Evolutionary conservation across 441 rosid genomes (phyloP).

Genomic region (Croton setiger): DNA sequence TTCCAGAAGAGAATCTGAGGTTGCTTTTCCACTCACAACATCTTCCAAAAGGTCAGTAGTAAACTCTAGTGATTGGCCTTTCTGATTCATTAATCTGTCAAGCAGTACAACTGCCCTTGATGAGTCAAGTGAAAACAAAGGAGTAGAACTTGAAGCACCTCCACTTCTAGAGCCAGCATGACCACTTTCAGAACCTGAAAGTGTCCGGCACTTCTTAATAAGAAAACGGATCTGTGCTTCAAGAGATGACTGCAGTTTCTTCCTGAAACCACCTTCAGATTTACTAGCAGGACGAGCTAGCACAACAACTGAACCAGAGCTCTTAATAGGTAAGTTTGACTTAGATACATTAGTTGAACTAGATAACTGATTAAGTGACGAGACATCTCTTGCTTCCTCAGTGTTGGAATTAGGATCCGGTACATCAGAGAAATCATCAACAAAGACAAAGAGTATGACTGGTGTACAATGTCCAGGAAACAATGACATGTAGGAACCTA

Average conservation of each 20-base stretch:
- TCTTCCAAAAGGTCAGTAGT: slow-evolving; percentile 67
- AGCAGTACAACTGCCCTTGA: slow-evolving; percentile 70
- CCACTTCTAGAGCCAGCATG: slow-evolving; percentile 61
- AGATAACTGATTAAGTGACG: slow-evolving; percentile 40
- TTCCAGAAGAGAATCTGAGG: slow-evolving; percentile 71
- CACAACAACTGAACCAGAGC: slow-evolving; percentile 71
- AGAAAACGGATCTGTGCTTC: slow-evolving; percentile 79
- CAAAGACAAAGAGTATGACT: slow-evolving; percentile 59
- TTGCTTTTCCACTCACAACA: slow-evolving; percentile 70
- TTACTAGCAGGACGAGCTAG: slow-evolving; percentile 73
- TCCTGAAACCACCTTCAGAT: slow-evolving; percentile 68
- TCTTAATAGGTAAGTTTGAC: slow-evolving; percentile 48
- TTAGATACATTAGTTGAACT: slow-evolving; percentile 42
- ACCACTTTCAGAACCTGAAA: slow-evolving; percentile 55
- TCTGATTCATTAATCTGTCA: slow-evolving; percentile 44
- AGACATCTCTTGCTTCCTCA: slow-evolving; percentile 49
- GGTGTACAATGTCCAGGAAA: slow-evolving; percentile 88
- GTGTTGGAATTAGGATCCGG: slow-evolving; percentile 29
- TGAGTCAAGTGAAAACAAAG: slow-evolving; percentile 75
- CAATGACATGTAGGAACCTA: slow-evolving; percentile 58
- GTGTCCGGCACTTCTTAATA: slow-evolving; percentile 70
- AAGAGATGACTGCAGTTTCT: slow-evolving; percentile 74
- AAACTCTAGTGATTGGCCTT: slow-evolving; percentile 66
- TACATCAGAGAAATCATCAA: slow-evolving; percentile 59
- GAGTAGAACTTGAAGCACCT: slow-evolving; percentile 49